A percentile compares a stretch with the other conserved stretches of the same genome.
Evolutionary conservation across 345 rosid species (phyloP).

Genomic region (Sonneratia alba): DNA sequence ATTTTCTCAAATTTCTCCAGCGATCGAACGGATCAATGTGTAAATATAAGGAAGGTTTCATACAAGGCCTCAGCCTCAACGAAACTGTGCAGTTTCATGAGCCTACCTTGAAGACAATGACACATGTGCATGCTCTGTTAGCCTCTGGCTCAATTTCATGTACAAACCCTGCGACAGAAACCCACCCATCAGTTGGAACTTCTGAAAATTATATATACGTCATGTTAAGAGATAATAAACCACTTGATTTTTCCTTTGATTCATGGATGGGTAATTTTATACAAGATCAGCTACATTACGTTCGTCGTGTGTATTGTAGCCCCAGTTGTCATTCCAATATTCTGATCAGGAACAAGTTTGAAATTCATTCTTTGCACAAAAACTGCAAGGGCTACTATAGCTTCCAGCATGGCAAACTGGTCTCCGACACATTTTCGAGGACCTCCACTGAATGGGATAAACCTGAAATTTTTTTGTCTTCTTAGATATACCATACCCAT

Average conservation of each 20-base stretch:
- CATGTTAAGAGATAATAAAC: not conserved
- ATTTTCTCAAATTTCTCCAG: not conserved
- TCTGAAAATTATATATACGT: not conserved
- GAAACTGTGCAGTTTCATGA: not conserved
- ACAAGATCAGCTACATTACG: constrained; percentile 22
- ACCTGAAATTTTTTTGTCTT: constrained; percentile 27
- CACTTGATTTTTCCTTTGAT: not conserved
- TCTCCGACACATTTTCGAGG: constrained; percentile 95
- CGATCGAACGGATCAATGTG: not conserved
- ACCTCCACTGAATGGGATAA: constrained; percentile 93
- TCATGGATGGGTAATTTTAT: not conserved
- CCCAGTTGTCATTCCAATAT: constrained; percentile 87
- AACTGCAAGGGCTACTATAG: constrained; percentile 69
- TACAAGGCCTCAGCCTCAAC: not conserved
- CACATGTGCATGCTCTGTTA: constrained; percentile 13
- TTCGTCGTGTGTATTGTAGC: constrained; percentile 90
- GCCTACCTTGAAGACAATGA: constrained; percentile 28
- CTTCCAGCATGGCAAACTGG: constrained; percentile 89
- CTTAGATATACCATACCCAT: not conserved
- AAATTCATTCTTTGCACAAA: constrained; percentile 67
- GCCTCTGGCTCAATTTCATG: constrained; percentile 58
- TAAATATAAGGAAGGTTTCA: not conserved
- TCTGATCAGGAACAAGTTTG: constrained; percentile 78
- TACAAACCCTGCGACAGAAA: constrained; percentile 62
- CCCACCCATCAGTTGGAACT: not conserved